Conservation (phyloP, 306 rosid species). For the Ormosia emarginata region DNA sequence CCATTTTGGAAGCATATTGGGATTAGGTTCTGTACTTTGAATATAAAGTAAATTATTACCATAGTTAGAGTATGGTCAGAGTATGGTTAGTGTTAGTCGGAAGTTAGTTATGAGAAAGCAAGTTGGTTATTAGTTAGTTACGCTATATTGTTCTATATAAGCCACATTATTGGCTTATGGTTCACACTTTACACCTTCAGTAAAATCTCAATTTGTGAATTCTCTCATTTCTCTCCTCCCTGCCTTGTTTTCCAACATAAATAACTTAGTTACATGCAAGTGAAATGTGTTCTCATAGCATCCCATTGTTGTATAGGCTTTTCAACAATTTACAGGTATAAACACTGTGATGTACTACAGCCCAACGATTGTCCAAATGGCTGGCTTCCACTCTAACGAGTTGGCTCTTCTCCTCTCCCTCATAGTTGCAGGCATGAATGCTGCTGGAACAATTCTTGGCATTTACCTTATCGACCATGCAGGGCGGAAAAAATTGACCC, state of each 20-base stretch:
- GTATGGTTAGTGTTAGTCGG: no score
- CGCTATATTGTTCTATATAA: no score
- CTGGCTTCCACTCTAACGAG: constrained; percentile 74
- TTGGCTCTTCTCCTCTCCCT: constrained; percentile 83
- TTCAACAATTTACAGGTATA: constrained; percentile 93
- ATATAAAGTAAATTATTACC: not conserved
- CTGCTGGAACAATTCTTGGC: constrained; percentile 74
- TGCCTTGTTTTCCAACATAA: no score
- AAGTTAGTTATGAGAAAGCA: no score
- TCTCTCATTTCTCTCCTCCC: no score
- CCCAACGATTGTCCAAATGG: constrained; percentile 96
- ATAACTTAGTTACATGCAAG: not conserved
- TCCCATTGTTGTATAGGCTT: constrained; percentile 56
- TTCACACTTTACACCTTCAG: no score
- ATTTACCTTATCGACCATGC: constrained; percentile 78
- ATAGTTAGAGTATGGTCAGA: no score
- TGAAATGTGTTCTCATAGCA: constrained; percentile 5
- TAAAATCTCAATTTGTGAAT: no score
- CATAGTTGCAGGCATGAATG: constrained; percentile 76
- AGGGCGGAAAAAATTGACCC: constrained; percentile 69
- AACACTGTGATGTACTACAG: constrained; percentile 98
- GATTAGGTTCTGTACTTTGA: not conserved
- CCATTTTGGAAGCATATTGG: not conserved
- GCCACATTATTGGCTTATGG: no score
- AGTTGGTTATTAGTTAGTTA: no score